Conservation (phyloP, 306 rosid species). For the Biancaea sappan region DNA sequence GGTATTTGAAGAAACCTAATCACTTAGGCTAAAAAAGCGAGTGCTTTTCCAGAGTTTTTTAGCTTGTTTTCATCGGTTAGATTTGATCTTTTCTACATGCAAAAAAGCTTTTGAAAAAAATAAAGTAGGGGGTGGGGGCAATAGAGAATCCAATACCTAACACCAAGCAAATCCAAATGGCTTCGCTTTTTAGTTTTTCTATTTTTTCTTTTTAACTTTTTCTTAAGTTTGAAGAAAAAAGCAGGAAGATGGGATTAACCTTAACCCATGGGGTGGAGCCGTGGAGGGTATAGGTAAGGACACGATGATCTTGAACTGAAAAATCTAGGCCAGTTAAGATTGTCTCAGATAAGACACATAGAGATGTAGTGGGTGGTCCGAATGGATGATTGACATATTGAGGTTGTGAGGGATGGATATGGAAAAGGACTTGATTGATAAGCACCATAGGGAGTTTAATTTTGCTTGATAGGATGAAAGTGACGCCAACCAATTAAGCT, state of each 20-base stretch:
- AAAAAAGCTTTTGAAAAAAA: constrained; percentile 35
- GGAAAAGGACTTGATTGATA: constrained; percentile 39
- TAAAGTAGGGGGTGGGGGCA: constrained; percentile 2
- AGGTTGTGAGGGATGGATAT: constrained; percentile 13
- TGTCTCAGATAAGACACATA: constrained; percentile 46
- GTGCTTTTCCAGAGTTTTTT: constrained; percentile 39
- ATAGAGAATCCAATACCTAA: constrained; percentile 55
- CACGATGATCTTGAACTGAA: constrained; percentile 38
- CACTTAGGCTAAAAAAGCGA: constrained; percentile 30
- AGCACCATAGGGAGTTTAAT: constrained; percentile 36
- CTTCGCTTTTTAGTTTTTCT: constrained; percentile 33
- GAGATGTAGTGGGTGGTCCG: constrained; percentile 36
- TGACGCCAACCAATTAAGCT: constrained; percentile 36
- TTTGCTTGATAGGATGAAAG: constrained; percentile 35
- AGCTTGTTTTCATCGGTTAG: constrained; percentile 39
- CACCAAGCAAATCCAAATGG: constrained; percentile 41
- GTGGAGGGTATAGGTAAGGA: constrained; percentile 33
- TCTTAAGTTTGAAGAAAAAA: constrained; percentile 31
- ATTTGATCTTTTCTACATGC: constrained; percentile 42
- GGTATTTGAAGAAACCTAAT: constrained; percentile 52
- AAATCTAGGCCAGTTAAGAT: constrained; percentile 43
- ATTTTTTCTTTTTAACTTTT: constrained; percentile 18
- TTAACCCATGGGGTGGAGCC: background rate
- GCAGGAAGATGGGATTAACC: background rate
- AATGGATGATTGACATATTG: constrained; percentile 38